These are phyloP conservation scores for Macrotyloma uniflorum DNA, from an alignment of 306 rosid species.

Conservation along the genomic window DNA sequence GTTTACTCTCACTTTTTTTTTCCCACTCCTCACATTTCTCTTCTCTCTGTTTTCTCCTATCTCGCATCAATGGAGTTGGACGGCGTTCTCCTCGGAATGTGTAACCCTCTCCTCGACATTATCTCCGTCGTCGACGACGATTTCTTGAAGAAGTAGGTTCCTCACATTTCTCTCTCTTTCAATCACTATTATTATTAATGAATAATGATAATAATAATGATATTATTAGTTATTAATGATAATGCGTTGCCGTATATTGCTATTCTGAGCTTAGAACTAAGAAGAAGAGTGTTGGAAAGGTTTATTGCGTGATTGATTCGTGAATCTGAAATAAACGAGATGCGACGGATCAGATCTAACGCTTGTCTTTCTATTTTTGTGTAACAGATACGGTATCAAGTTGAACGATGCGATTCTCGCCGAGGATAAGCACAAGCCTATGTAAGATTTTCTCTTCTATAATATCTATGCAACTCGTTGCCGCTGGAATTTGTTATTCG, in stretches of 20 bases:
- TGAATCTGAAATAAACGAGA: not conserved
- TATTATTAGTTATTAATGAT: no score
- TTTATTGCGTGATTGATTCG: not conserved
- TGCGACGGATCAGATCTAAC: constrained; percentile 18
- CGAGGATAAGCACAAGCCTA: constrained; percentile 88
- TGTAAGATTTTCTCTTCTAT: constrained; percentile 47
- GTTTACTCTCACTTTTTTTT: not conserved
- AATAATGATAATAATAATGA: no score
- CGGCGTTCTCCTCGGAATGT: constrained; percentile 82
- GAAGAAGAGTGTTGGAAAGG: not conserved
- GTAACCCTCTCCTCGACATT: constrained; percentile 92
- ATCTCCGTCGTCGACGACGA: constrained; percentile 76
- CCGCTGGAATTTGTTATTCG: no score
- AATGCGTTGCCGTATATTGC: not conserved
- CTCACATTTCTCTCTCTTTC: not conserved
- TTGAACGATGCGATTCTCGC: constrained; percentile 86
- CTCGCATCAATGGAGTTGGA: constrained; percentile 62
- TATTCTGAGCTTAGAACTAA: not conserved
- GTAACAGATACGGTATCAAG: constrained; percentile 70
- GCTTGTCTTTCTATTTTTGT: constrained; percentile 12
- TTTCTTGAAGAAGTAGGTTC: constrained; percentile 61
- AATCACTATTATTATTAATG: not conserved
- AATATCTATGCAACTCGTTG: not conserved
- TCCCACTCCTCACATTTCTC: not conserved
- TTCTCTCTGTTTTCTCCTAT: not conserved